Evolutionary conservation across 2,329 filamentous ascomycete genomes (phyloP), one percentile per base, ranked within the genome.

Genomic region (Septoria petroselini): DNA sequence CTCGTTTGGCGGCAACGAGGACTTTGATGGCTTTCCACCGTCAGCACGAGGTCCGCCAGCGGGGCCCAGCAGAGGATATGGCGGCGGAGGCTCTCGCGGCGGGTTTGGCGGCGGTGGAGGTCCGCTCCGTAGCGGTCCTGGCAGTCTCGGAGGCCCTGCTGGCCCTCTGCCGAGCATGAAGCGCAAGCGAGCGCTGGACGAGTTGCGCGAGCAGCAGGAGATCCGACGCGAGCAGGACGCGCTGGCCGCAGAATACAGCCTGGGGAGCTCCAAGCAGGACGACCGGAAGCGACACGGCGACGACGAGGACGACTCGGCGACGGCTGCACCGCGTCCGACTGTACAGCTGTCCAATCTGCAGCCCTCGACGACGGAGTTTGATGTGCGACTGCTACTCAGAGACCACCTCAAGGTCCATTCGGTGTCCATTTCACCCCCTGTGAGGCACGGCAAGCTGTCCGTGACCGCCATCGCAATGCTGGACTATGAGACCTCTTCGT

Each of bases 381-480:
- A 81, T 54, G 83, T 95, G 42, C 85, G 85, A 42, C 47, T 34
- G 8, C 25, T 67, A 18, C 55, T 67, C 2, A 39, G 50, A 7
- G 48, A 50, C 8, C 46, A 60, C 33, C 47, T 66, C 9, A 52
- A 58, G 27, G 62, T 66, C 1, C 59, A 65, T 41, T 51, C 58
- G 2, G 57, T 67, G 6, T 50, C 50, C 3, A 56, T 65, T n/a
- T 47, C 57, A 18, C 52, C 56, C 6, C 49, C 54, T 19, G 29
- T 48, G 23, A 40, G 49, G 18, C 41, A 47, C 15, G 50, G 52
- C 74, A 79, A 85, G 51, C 90, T 83, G 63, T 85, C 84, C 1
- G 78, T 82, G 27, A 79, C 87, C 12, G 89, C 89, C 3, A 88
- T 95, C 60, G 85, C 93, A 38, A 90, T 86, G 0, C 71, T 95